Conservation (phyloP, 345 rosid species). For the Alliaria petiolata region DNA sequence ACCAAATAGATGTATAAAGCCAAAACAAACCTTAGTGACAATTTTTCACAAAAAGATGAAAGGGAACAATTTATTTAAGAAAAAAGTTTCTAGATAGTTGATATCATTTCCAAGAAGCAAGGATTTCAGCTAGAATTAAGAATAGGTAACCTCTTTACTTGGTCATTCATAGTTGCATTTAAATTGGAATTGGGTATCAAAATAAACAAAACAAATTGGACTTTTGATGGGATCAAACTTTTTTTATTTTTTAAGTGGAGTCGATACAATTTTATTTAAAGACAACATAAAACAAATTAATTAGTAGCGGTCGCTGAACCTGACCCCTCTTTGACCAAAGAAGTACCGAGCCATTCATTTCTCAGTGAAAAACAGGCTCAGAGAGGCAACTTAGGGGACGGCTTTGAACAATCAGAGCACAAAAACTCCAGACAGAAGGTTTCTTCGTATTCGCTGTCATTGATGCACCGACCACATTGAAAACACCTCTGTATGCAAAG, state of each 20-base stretch:
- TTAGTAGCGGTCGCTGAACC: too few species aligned
- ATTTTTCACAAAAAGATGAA: background rate
- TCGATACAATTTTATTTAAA: too few species aligned
- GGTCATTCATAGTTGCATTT: too few species aligned
- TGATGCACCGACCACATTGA: conserved; percentile 86
- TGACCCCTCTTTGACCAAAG: too few species aligned
- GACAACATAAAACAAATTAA: too few species aligned
- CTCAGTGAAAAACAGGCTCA: conserved; percentile 22
- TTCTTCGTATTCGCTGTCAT: conserved; percentile 75
- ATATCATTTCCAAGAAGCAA: background rate
- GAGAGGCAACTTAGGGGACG: conserved; percentile 17
- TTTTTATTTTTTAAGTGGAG: too few species aligned
- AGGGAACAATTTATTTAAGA: background rate
- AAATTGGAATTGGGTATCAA: too few species aligned
- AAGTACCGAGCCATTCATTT: conserved; percentile 22
- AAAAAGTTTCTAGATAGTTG: background rate
- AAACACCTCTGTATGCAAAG: conserved; percentile 77
- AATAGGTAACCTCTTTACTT: too few species aligned
- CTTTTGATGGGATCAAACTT: too few species aligned
- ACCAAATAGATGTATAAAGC: background rate
- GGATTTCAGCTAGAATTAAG: too few species aligned
- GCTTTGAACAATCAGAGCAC: conserved; percentile 61
- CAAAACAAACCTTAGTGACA: background rate
- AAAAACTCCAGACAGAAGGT: conserved; percentile 74
- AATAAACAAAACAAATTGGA: too few species aligned